phyloP scores from a whole-genome alignment of 2,329 filamentous ascomycete genomes.

The Didymella sp. region DNA sequence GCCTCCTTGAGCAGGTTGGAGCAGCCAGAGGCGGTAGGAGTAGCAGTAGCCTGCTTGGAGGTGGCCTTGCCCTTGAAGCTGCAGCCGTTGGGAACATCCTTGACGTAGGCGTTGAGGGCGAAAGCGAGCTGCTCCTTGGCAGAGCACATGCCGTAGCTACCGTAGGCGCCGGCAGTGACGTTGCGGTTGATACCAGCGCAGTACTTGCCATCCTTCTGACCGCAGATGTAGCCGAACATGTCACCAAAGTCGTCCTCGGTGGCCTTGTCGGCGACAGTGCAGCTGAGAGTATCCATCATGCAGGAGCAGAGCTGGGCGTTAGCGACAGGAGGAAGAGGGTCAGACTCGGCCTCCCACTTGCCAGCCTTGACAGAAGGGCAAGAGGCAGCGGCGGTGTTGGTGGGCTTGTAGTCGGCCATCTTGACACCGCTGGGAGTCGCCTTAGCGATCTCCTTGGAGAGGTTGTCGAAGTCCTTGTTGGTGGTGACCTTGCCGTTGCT shows the following conservation, averaged over 20 bases:
- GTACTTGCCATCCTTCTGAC: conserved; percentile 56
- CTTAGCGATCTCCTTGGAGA: conserved; percentile 69
- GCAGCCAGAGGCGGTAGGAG: conserved; percentile 62
- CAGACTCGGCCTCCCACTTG: conserved; percentile 71
- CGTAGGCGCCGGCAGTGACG: conserved; percentile 71
- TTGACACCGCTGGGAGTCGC: conserved; percentile 71
- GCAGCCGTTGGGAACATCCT: conserved; percentile 64
- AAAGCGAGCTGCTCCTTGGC: conserved; percentile 74
- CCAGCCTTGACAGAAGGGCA: conserved; percentile 71
- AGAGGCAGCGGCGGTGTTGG: conserved; percentile 69
- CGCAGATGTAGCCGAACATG: conserved; percentile 79
- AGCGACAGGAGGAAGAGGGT: conserved; percentile 79
- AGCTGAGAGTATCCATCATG: conserved; percentile 78
- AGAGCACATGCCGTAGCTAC: conserved; percentile 79
- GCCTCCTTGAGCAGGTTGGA: conserved; percentile 66
- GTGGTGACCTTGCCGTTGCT: conserved; percentile 65
- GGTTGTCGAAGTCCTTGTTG: conserved; percentile 67
- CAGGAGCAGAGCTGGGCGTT: conserved; percentile 82
- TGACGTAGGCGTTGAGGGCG: conserved; percentile 72
- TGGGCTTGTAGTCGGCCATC: conserved; percentile 72
- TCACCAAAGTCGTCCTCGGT: conserved; percentile 65
- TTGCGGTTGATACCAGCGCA: conserved; percentile 75
- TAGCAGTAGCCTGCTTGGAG: conserved; percentile 57
- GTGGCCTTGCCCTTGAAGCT: conserved; percentile 73
- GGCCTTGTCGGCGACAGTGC: conserved; percentile 66